phyloP scores from a whole-genome alignment of 768 basidiomycete species.

The Udeniomyces megalosporus region DNA sequence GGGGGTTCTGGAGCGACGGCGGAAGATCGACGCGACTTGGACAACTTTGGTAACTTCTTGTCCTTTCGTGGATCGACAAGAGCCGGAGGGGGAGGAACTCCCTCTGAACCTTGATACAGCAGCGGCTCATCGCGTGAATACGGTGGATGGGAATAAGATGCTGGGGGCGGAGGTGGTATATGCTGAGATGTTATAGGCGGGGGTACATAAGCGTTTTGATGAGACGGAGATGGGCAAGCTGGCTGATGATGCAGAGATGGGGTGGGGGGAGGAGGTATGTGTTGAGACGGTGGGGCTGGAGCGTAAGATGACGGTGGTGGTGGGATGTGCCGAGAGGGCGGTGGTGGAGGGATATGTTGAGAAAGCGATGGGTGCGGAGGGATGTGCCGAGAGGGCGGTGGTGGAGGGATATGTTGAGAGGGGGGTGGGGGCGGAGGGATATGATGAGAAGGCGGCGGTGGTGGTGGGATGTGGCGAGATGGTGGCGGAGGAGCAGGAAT shows the following conservation, averaged over 20 bases:
- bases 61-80: neutral
- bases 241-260: too few species aligned
- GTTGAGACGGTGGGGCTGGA: neutral
- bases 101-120: too few species aligned
- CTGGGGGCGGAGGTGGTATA: too few species aligned
- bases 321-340: neutral
- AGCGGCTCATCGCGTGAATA: neutral
- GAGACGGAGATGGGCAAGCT: too few species aligned
- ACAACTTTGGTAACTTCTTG: slow-evolving; percentile 19
- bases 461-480: neutral
- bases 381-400: neutral
- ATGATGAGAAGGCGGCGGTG: too few species aligned
- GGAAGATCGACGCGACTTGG: neutral
- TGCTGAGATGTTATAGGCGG: too few species aligned
- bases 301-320: neutral
- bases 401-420: neutral
- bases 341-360: neutral
- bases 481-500: neutral
- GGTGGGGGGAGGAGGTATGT: too few species aligned
- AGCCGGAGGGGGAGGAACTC: neutral
- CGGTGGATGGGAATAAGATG: too few species aligned
- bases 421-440: too few species aligned
- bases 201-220: too few species aligned
- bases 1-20: neutral
- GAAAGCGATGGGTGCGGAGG: too few species aligned